Evolutionary conservation across 305 asterid genomes (phyloP).

Genomic region (Ajuga reptans): DNA sequence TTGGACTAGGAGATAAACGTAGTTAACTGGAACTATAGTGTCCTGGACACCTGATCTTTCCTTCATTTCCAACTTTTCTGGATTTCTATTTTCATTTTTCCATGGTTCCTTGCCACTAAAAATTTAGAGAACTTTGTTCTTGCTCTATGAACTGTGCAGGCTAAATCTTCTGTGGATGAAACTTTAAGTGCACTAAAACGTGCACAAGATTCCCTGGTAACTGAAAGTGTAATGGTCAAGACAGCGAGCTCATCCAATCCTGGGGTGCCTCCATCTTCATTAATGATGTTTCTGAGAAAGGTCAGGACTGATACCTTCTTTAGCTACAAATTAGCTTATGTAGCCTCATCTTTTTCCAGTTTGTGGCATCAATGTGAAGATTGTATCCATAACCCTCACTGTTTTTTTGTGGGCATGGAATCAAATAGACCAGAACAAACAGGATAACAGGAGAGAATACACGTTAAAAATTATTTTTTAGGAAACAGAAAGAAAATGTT

Average conservation of each 20-base stretch:
- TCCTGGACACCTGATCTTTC: background rate
- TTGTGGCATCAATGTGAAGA: slow-evolving; percentile 3
- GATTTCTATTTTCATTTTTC: background rate
- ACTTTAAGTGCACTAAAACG: slow-evolving; percentile 49
- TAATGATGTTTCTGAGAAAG: slow-evolving; percentile 82
- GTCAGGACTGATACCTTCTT: slow-evolving; percentile 32
- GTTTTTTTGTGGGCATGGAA: background rate
- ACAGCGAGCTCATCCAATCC: slow-evolving; percentile 74
- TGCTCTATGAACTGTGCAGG: slow-evolving; percentile 39
- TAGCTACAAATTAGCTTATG: background rate
- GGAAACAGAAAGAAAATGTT: background rate
- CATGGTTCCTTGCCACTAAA: background rate
- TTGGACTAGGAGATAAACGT: slow-evolving; percentile 22
- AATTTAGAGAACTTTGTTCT: slow-evolving; percentile 13
- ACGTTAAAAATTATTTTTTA: background rate
- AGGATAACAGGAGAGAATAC: background rate
- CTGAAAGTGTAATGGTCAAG: slow-evolving; percentile 44
- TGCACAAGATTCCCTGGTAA: slow-evolving; percentile 60
- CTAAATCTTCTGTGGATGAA: slow-evolving; percentile 39
- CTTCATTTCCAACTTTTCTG: background rate
- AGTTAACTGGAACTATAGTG: background rate
- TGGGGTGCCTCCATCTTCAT: slow-evolving; percentile 90
- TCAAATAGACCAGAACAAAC: background rate
- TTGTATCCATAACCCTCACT: background rate
- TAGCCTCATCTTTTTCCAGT: background rate